Evolutionary conservation across 257 asterid species (phyloP).

Genomic region (Fraxinus americana): DNA sequence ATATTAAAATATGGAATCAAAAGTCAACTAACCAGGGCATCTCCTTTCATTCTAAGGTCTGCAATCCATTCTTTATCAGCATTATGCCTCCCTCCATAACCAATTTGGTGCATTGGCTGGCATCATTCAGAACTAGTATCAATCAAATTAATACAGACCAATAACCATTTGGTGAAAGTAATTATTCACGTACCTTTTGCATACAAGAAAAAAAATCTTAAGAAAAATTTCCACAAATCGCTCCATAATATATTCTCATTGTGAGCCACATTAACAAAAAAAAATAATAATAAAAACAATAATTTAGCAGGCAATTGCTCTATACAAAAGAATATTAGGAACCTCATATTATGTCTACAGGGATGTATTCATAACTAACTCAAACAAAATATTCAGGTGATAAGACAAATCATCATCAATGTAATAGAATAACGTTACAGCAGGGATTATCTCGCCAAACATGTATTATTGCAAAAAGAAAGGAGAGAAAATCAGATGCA

Average conservation of each 20-base stretch:
- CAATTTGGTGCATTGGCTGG: conserved; percentile 58
- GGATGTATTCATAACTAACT: background rate
- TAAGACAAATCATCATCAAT: background rate
- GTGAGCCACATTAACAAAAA: background rate
- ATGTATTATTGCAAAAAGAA: background rate
- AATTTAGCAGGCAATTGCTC: background rate
- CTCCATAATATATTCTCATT: background rate
- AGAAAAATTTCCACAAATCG: background rate
- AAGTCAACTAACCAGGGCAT: conserved; percentile 53
- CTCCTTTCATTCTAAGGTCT: conserved; percentile 59
- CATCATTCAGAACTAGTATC: conserved; percentile 31
- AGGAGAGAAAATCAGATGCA: background rate
- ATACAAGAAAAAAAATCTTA: conserved; percentile 6
- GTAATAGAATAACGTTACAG: background rate
- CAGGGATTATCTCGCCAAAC: background rate
- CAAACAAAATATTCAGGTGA: background rate
- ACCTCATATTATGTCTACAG: background rate
- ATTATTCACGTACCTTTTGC: background rate
- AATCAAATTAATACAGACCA: conserved; percentile 14
- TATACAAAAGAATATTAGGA: background rate
- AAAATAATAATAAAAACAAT: background rate
- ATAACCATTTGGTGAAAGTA: background rate
- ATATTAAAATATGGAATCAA: background rate
- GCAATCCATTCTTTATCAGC: conserved; percentile 86
- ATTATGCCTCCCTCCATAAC: conserved; percentile 88